These are phyloP conservation scores for Coelastrella sp. DNA, from an alignment of 139 green algal species.

Conservation along the genomic window DNA sequence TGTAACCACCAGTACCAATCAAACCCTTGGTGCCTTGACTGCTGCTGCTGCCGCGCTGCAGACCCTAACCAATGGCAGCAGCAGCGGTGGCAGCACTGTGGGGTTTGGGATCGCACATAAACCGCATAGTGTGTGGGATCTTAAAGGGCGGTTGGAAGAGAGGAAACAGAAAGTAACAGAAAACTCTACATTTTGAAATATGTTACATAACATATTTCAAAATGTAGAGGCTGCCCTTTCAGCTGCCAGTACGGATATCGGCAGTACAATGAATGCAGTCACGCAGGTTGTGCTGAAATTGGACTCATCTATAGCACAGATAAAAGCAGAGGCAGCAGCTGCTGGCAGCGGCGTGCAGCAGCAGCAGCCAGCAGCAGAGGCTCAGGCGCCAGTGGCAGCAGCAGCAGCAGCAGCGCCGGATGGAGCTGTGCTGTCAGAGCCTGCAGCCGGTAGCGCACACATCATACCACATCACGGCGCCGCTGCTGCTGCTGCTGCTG, in stretches of 20 bases:
- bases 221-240: slow-evolving; percentile 45
- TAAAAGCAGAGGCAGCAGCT: slow-evolving; percentile 41
- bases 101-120: too few relatives aligned
- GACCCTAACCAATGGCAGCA: slow-evolving; percentile 20
- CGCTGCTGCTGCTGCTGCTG: not conserved
- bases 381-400: not conserved
- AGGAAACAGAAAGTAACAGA: slow-evolving; percentile 42
- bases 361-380: slow-evolving; percentile 18
- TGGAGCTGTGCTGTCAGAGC: not conserved
- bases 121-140: not conserved
- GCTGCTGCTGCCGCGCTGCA: slow-evolving; percentile 51
- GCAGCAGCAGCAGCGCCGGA: not conserved
- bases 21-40: slow-evolving; percentile 49
- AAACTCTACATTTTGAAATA: slow-evolving; percentile 51
- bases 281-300: slow-evolving; percentile 53
- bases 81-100: not conserved
- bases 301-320: slow-evolving; percentile 44
- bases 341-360: not conserved
- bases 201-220: slow-evolving; percentile 42
- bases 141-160: slow-evolving; percentile 37
- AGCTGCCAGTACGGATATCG: slow-evolving; percentile 36
- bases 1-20: slow-evolving; percentile 32
- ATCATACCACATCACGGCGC: not conserved
- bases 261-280: slow-evolving; percentile 41
- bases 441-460: slow-evolving; percentile 8